Evolutionary conservation across 140 eudicot species (phyloP).

Genomic region (Bidens hawaiensis): DNA sequence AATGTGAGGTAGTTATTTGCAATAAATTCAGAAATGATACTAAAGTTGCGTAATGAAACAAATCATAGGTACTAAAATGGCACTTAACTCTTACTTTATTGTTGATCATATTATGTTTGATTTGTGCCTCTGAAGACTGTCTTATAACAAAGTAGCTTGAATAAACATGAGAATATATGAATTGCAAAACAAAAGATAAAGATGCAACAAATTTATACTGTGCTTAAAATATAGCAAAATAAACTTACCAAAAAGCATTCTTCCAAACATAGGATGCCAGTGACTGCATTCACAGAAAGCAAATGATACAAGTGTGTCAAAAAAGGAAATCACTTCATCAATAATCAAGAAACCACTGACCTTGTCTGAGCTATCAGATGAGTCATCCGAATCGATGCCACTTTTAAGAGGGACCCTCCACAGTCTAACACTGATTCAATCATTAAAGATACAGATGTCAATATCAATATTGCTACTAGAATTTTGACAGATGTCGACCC

Average conservation of each 20-base stretch:
- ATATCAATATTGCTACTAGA: neutral
- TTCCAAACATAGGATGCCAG: constrained; percentile 67
- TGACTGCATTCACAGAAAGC: constrained; percentile 45
- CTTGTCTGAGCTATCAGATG: constrained; percentile 41
- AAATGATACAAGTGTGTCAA: constrained; percentile 15
- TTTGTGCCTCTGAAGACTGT: too few relatives aligned
- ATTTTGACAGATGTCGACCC: too few relatives aligned
- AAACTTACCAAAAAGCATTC: constrained; percentile 66
- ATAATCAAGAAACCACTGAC: constrained; percentile 30
- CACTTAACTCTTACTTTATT: too few relatives aligned
- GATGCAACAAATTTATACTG: neutral
- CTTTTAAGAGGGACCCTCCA: constrained; percentile 80
- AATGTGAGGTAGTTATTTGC: too few relatives aligned
- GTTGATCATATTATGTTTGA: too few relatives aligned
- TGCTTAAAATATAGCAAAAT: neutral
- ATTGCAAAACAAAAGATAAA: neutral
- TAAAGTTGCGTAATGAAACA: too few relatives aligned
- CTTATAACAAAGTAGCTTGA: too few relatives aligned
- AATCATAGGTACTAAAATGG: too few relatives aligned
- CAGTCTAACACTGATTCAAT: constrained; percentile 64
- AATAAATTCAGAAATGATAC: too few relatives aligned
- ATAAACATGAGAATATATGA: neutral
- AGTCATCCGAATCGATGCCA: constrained; percentile 38
- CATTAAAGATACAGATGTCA: neutral
- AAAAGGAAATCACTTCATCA: neutral